Evolutionary conservation across 2,329 filamentous ascomycete species (phyloP).

Genomic region (Metarhizium sp.): DNA sequence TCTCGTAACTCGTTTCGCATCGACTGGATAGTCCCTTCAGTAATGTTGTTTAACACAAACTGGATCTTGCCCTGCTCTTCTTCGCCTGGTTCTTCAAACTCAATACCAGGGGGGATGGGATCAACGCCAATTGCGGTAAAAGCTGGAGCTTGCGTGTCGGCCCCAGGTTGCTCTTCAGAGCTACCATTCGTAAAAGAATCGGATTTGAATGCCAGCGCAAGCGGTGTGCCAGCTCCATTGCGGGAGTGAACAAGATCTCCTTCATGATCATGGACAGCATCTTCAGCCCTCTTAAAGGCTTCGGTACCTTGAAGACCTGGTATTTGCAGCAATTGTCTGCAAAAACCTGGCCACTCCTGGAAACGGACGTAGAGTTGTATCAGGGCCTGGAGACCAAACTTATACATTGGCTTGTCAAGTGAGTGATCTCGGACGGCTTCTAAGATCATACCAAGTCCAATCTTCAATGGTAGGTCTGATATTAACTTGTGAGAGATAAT

Average conservation of each 20-base stretch:
- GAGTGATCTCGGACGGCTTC: conserved; percentile 83
- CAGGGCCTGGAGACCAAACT: conserved; percentile 91
- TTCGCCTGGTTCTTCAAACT: conserved; percentile 74
- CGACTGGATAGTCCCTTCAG: conserved; percentile 73
- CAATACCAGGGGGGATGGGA: conserved; percentile 48
- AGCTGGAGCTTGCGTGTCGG: conserved; percentile 55
- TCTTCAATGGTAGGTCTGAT: conserved; percentile 80
- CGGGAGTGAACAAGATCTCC: conserved; percentile 48
- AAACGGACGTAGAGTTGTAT: conserved; percentile 79
- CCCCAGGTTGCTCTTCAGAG: conserved; percentile 48
- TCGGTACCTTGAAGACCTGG: conserved; percentile 76
- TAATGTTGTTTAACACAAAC: conserved; percentile 95
- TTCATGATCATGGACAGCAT: conserved; percentile 62
- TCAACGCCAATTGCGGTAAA: conserved; percentile 77
- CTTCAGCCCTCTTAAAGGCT: conserved; percentile 72
- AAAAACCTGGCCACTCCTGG: conserved; percentile 92
- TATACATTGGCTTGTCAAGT: conserved; percentile 87
- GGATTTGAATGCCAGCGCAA: conserved; percentile 25
- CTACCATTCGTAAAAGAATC: conserved; percentile 61
- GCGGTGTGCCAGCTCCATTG: conserved; percentile 36
- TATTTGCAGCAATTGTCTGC: conserved; percentile 73
- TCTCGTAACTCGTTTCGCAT: conserved; percentile 78
- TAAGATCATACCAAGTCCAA: conserved; percentile 95
- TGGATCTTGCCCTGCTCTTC: conserved; percentile 87
- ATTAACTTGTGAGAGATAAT: conserved; percentile 93